Conservation (phyloP, 176 grass and related monocot species). For the Oryza glumipatula region DNA sequence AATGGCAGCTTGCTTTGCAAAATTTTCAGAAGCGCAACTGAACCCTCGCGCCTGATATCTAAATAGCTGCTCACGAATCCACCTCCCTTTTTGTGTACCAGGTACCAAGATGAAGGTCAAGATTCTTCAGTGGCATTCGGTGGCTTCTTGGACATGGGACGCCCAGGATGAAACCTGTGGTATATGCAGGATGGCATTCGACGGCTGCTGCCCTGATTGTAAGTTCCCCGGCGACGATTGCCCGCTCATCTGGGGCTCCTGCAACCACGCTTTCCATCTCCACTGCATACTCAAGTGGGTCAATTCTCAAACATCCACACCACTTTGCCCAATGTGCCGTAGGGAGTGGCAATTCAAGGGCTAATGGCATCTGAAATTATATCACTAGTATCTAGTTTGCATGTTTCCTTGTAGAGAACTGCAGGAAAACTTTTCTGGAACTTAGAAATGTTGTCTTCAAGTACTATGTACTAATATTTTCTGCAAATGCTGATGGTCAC, state of each 20-base stretch:
- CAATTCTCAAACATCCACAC: conserved; percentile 77
- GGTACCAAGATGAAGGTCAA: conserved; percentile 76
- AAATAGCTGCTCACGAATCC: not conserved
- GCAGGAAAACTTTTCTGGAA: not conserved
- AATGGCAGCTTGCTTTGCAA: not conserved
- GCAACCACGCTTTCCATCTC: conserved; percentile 81
- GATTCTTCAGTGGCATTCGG: conserved; percentile 81
- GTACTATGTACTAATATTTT: conserved; percentile 21
- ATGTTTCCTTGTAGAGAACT: conserved; percentile 18
- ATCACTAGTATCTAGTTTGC: not conserved
- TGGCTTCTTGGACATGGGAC: conserved; percentile 90
- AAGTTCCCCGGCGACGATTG: conserved; percentile 93
- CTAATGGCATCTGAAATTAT: conserved; percentile 44
- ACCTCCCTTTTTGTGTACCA: not conserved
- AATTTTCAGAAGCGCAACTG: not conserved
- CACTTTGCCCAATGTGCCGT: conserved; percentile 91
- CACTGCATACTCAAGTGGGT: conserved; percentile 96
- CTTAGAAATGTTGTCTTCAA: conserved; percentile 10
- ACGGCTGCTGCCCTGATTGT: conserved; percentile 86
- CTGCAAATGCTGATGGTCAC: not conserved
- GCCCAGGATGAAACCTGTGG: conserved; percentile 82
- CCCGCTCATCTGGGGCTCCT: conserved; percentile 77
- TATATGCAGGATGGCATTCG: conserved; percentile 89
- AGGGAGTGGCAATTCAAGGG: conserved; percentile 93
- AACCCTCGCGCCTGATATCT: not conserved